Base-by-base conservation (phyloP, 2,329 filamentous ascomycete genomes). In the Ophiocordyceps australis region DNA sequence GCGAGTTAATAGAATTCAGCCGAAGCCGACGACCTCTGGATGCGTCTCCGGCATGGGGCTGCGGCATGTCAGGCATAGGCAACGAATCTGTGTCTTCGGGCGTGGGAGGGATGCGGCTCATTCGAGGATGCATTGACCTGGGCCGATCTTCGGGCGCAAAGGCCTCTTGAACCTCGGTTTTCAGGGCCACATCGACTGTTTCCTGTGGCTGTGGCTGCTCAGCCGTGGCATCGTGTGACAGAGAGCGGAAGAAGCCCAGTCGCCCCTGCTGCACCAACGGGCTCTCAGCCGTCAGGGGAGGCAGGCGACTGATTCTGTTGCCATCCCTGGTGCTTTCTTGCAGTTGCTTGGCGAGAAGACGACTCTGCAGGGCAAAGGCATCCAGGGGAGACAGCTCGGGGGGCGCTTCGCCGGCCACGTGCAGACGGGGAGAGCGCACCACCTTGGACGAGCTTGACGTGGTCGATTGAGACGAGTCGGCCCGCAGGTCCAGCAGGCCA, bases 321-420 rank as follows among this genome's bases (percentile, higher is more conserved):
- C 80, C 83, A 33, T 68, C 66, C 42, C 68, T 73, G 41, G 70
- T 66, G 35, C 69, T 74, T 38, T 89, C 75, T 47, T 93, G 76
- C 32, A 98, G 69, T 50, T 92, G 78, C 52, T 72, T 79, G 20
- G 83, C 83, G 26, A 98, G 65, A 39, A 91, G 57, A 30, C 86
- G 75, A 39, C 85, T 91, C 45, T 95, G 86, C 33, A 86, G 65
- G 14, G 86, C 86, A 46, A 98, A 91, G 24, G 86, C 86, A 61
- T 98, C 89, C 35, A 98, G 66, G 9, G 89, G 89, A 7, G 89
- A 95, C 29, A 95, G 63, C 27, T 89, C 79, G 5, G 89, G 89
- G 13, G 89, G 86, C 2, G 78, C 66, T 39, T 86, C 79, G 33
- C 80, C 80, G 30, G 77, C 76, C 30, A 79, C 62, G 48, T 83